Base-by-base conservation (phyloP, 2,329 filamentous ascomycete species). In the Didymella exigua region DNA sequence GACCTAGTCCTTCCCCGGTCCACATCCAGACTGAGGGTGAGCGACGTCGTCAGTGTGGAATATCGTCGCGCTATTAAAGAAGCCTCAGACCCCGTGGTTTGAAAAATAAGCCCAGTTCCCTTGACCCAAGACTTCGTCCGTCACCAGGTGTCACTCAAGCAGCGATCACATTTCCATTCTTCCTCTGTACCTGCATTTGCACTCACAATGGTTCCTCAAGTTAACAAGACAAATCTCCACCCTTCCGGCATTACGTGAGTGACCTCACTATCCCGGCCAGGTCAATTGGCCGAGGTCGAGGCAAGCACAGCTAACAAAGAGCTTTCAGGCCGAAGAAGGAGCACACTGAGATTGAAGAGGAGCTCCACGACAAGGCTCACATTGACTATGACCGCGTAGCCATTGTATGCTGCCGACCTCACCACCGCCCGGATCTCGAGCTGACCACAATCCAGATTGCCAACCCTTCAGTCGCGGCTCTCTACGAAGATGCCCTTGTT, bases 301-400 rank as follows among this genome's bases (percentile, higher is more conserved):
- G 34, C 49, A 46, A 6, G 18, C 34, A 38, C 24, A 38, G 27
- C 69, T 72, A 60, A 72, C 61, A 40, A 44, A 24, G 19, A 33
- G 44, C 44, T 41, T 24, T 9, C 72, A 96, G 91, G 79, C 91
- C 93, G 62, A 83, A 87, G 73, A 84, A 84, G 72, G 89, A 96
- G 76, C 93, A 97, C 86, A 98, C 95, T 40, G 95, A 98, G 78
- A 87, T 99, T 63, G 92, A 99, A 81, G 92, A 98, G 81, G 91
- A 96, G 78, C 89, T 99, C 59, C 93, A 98, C 79, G 91, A 97
- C 79, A 92, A 89, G 75, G 95, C 95, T 67, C 93, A 99, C 84
- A 99, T 99, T 75, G 95, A 99, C 84, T 99, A 98, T 77, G 90
- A 98, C 80, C 90, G 92, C 75, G 95, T 99, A 73, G 91, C 95